These are phyloP conservation scores for Panaeolus cyanescens DNA, from an alignment of 768 basidiomycete species.

Conservation along the genomic window DNA sequence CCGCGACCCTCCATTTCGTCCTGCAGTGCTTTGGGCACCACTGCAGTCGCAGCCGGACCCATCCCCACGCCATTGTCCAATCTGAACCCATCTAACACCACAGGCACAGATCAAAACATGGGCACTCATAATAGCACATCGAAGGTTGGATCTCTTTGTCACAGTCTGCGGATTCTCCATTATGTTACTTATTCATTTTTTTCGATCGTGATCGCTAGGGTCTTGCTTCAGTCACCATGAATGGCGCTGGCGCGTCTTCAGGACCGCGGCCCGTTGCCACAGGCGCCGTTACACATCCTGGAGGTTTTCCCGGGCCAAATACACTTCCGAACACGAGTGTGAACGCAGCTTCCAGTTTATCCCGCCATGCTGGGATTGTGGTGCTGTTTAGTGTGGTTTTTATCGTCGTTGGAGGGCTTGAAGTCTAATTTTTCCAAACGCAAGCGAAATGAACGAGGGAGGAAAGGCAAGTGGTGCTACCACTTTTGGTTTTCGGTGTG, in stretches of 20 bases:
- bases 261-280: neutral
- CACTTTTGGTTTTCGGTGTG: neutral
- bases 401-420: neutral
- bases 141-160: neutral
- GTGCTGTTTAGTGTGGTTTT: neutral
- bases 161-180: neutral
- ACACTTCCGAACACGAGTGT: neutral
- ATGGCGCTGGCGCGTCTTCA: neutral
- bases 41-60: neutral
- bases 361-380: neutral
- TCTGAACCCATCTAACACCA: neutral
- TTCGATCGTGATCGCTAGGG: conserved; percentile 2
- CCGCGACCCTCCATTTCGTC: neutral
- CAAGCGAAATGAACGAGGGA: neutral
- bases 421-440: neutral
- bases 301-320: neutral
- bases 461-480: neutral
- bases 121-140: neutral
- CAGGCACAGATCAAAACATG: neutral
- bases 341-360: neutral
- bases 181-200: neutral
- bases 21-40: neutral
- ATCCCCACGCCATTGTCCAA: neutral
- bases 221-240: neutral
- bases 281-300: neutral